Percentiles rank a stretch among this genome's conserved stretches.
These are phyloP conservation scores for Murraya koenigii DNA, from an alignment of 345 rosid species.

Conservation along the genomic window DNA sequence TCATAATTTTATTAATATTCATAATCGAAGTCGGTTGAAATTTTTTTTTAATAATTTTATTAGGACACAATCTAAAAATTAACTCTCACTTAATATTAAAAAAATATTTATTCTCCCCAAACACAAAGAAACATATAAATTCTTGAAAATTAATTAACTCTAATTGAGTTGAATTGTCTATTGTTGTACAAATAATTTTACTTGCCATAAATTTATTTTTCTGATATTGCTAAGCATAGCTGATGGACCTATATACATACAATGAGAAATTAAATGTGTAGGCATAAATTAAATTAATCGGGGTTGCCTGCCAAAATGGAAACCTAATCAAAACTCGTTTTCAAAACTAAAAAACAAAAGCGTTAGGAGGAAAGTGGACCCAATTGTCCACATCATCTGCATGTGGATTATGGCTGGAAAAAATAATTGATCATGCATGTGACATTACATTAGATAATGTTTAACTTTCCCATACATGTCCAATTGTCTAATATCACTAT, in stretches of 20 bases:
- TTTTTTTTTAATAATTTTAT: too few relatives aligned
- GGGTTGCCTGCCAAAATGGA: not conserved
- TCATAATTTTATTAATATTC: too few relatives aligned
- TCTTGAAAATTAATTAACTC: too few relatives aligned
- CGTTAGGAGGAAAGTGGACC: not conserved
- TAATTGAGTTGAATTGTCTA: too few relatives aligned
- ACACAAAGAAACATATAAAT: too few relatives aligned
- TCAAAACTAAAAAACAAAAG: not conserved
- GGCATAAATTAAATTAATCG: not conserved
- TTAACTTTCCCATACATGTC: not conserved
- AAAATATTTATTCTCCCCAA: too few relatives aligned
- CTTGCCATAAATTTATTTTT: too few relatives aligned
- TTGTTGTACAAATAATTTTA: too few relatives aligned
- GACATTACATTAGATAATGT: conserved; percentile 2
- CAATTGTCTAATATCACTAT: not conserved
- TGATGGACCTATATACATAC: not conserved
- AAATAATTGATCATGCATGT: conserved; percentile 1
- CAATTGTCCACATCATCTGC: not conserved
- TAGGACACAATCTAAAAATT: too few relatives aligned
- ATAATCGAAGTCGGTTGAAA: too few relatives aligned
- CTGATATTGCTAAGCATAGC: too few relatives aligned
- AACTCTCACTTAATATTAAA: too few relatives aligned
- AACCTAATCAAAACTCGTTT: not conserved
- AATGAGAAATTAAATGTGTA: not conserved
- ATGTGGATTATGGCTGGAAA: not conserved